Evolutionary conservation across 1,284 basidiomycete genomes (phyloP).

Genomic region (Caloboletus inedulis): DNA sequence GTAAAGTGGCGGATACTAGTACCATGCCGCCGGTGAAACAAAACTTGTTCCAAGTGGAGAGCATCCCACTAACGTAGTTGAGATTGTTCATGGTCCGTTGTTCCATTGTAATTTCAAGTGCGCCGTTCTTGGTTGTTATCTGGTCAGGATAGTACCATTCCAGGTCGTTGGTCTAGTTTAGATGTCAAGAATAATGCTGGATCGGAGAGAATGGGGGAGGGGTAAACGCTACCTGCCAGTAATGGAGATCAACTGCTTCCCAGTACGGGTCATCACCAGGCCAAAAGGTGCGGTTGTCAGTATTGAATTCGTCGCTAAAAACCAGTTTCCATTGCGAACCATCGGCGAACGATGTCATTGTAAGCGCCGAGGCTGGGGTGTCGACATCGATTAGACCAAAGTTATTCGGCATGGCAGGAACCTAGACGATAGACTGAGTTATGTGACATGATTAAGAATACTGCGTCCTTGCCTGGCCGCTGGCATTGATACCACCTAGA

Average conservation of each 20-base stretch:
- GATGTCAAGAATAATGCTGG: neutral
- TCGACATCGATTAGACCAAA: constrained; percentile 59
- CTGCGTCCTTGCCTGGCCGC: constrained; percentile 58
- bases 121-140: constrained; percentile 75
- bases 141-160: constrained; percentile 80
- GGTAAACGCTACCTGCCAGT: constrained; percentile 33
- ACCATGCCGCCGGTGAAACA: constrained; percentile 89
- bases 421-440: constrained; percentile 11
- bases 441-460: neutral
- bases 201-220: neutral
- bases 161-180: constrained; percentile 44
- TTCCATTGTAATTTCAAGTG: constrained; percentile 76
- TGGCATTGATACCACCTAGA: constrained; percentile 77
- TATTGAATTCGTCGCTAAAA: constrained; percentile 90
- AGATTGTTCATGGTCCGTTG: constrained; percentile 68
- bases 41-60: constrained; percentile 87
- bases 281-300: constrained; percentile 79
- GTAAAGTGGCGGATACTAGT: constrained; percentile 73
- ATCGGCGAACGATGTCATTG: constrained; percentile 44
- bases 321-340: constrained; percentile 60
- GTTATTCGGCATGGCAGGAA: constrained; percentile 43
- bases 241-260: constrained; percentile 50
- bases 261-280: constrained; percentile 60
- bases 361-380: constrained; percentile 49
- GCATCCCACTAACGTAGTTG: constrained; percentile 69